Evolutionary conservation across 2,329 filamentous ascomycete species (phyloP).

Genomic region (Neofusicoccum sp.): DNA sequence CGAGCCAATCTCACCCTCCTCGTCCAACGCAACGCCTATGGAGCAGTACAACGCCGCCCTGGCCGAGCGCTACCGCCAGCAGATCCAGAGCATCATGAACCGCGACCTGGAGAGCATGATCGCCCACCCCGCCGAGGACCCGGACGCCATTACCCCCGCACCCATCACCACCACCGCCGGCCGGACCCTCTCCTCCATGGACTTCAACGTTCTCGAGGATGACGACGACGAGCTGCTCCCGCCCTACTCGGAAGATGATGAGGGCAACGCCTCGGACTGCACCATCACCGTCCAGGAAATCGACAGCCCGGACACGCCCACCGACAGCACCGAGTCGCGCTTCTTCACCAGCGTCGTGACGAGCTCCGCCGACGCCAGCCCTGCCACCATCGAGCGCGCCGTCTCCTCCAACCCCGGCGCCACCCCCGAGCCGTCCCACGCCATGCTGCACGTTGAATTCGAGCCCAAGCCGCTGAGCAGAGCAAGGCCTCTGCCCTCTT

Average conservation of each 20-base stretch:
- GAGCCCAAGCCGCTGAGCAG: constrained; percentile 8
- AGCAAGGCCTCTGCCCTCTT: neutral
- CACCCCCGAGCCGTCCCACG: neutral
- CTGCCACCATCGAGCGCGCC: neutral
- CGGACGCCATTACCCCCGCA: constrained; percentile 4
- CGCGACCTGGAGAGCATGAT: no score
- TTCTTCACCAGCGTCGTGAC: constrained; percentile 3
- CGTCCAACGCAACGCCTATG: neutral
- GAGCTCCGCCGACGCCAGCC: neutral
- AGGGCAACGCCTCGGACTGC: constrained; percentile 15
- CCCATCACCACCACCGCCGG: constrained; percentile 4
- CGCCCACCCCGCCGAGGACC: constrained; percentile 1
- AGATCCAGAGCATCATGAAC: constrained; percentile 14
- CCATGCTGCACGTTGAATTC: neutral
- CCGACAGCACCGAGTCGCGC: constrained; percentile 1
- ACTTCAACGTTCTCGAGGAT: neutral
- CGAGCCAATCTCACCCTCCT: neutral
- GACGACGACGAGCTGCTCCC: constrained; percentile 10
- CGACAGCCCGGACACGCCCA: constrained; percentile 14
- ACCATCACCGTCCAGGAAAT: constrained; percentile 18
- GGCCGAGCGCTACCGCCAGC: constrained; percentile 13
- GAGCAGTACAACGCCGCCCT: constrained; percentile 9
- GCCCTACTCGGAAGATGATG: constrained; percentile 12
- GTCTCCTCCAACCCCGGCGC: no score
- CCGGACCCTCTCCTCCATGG: neutral